Conservation (phyloP, 768 basidiomycete genomes). For the Exidia glandulosa region DNA sequence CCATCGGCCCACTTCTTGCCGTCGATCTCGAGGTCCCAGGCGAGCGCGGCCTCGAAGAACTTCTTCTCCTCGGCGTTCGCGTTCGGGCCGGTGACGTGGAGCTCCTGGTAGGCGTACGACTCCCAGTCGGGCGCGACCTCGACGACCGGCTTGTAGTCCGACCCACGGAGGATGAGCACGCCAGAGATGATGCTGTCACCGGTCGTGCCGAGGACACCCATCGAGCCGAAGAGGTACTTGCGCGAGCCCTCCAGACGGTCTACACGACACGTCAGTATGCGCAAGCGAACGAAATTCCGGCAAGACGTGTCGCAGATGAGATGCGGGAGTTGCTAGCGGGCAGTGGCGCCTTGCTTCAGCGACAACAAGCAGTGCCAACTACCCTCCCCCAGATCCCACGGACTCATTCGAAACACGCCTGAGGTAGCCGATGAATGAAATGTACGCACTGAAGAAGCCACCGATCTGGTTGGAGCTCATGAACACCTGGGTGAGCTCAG, state of each 20-base stretch:
- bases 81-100: constrained; percentile 41
- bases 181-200: constrained; percentile 79
- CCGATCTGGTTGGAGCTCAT: constrained; percentile 92
- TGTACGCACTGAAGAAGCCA: constrained; percentile 63
- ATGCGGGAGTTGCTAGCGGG: no score
- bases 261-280: not conserved
- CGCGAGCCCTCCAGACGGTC: constrained; percentile 95
- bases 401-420: no score
- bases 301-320: no score
- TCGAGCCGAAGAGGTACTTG: constrained; percentile 90
- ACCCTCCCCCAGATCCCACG: no score
- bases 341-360: no score
- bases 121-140: constrained; percentile 86
- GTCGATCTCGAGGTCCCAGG: constrained; percentile 85
- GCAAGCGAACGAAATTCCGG: not conserved
- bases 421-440: not conserved
- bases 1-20: constrained; percentile 89
- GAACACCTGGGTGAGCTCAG: constrained; percentile 83
- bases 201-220: constrained; percentile 76
- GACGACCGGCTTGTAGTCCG: constrained; percentile 57
- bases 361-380: no score
- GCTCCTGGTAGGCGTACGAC: constrained; percentile 67
- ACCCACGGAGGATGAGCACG: constrained; percentile 72
- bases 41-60: constrained; percentile 86
- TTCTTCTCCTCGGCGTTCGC: constrained; percentile 63